Evolutionary conservation across 2,329 filamentous ascomycete species (phyloP).

Genomic region (Catunica adiposa): DNA sequence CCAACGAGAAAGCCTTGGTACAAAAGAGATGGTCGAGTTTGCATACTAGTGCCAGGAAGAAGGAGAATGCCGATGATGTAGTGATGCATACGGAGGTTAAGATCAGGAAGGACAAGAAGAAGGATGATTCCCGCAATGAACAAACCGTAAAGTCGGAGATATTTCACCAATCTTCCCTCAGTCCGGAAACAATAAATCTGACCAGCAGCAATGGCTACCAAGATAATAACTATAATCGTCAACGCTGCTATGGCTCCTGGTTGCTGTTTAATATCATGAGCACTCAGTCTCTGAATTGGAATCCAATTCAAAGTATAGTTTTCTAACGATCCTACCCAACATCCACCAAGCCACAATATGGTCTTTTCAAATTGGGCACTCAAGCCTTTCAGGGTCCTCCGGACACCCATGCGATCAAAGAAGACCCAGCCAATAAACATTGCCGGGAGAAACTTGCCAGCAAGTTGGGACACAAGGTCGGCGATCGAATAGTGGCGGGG

Average conservation of each 20-base stretch:
- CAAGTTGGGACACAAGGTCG: conserved; percentile 56
- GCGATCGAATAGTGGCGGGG: conserved; percentile 52
- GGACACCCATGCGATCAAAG: conserved; percentile 65
- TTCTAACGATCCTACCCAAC: conserved; percentile 80
- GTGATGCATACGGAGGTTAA: conserved; percentile 82
- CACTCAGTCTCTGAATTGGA: conserved; percentile 79
- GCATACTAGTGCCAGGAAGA: conserved; percentile 73
- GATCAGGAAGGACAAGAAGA: conserved; percentile 53
- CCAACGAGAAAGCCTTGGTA: conserved; percentile 85
- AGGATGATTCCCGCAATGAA: conserved; percentile 52
- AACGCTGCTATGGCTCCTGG: conserved; percentile 77
- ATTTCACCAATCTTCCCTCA: conserved; percentile 63
- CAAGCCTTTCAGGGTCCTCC: conserved; percentile 52
- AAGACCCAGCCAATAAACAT: conserved; percentile 78
- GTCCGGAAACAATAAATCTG: conserved; percentile 78
- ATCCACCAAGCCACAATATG: conserved; percentile 72
- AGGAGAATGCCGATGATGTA: conserved; percentile 81
- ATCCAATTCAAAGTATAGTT: conserved; percentile 95
- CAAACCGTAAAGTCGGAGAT: conserved; percentile 60
- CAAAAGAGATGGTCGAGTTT: conserved; percentile 66
- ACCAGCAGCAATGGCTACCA: conserved; percentile 50
- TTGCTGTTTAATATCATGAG: conserved; percentile 74
- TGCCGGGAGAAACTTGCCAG: conserved; percentile 73
- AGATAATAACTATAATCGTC: conserved; percentile 54
- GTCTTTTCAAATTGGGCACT: conserved; percentile 81